Evolutionary conservation across 2,329 filamentous ascomycete species (phyloP).

Genomic region (Arthroderma uncinatum): DNA sequence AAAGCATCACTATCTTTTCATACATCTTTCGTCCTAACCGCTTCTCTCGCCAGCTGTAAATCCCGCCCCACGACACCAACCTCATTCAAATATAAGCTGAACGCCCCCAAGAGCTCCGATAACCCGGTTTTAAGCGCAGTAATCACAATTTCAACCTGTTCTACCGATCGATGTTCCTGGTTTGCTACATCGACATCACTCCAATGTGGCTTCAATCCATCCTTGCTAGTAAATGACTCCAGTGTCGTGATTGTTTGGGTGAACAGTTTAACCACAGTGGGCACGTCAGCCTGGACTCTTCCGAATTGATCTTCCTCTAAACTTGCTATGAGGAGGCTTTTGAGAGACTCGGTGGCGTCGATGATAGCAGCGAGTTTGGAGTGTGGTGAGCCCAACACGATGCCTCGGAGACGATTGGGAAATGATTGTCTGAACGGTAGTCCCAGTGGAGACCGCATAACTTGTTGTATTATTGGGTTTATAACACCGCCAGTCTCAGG

Average conservation of each 20-base stretch:
- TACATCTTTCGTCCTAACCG: constrained; percentile 22
- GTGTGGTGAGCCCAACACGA: constrained; percentile 63
- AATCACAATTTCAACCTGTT: constrained; percentile 61
- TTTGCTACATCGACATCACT: constrained; percentile 54
- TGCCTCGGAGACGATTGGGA: constrained; percentile 50
- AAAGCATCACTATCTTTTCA: background rate
- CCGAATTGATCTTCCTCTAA: constrained; percentile 73
- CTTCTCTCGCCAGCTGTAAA: constrained; percentile 61
- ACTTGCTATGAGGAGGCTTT: constrained; percentile 59
- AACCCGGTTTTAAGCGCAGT: constrained; percentile 55
- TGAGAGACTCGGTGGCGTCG: constrained; percentile 60
- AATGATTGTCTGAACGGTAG: constrained; percentile 61
- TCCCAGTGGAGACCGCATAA: constrained; percentile 48
- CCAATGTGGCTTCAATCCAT: constrained; percentile 54
- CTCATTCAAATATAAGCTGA: constrained; percentile 62
- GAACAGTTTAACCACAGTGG: constrained; percentile 60
- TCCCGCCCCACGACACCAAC: constrained; percentile 61
- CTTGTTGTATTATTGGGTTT: constrained; percentile 38
- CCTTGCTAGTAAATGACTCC: constrained; percentile 50
- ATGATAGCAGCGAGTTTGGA: constrained; percentile 57
- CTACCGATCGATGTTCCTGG: constrained; percentile 31
- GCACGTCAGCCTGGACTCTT: constrained; percentile 72
- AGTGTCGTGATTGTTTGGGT: constrained; percentile 58
- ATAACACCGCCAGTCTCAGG: constrained; percentile 38
- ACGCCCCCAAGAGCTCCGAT: constrained; percentile 54